Evolutionary conservation across 345 rosid genomes (phyloP).

Genomic region (Trapa bicornis): DNA sequence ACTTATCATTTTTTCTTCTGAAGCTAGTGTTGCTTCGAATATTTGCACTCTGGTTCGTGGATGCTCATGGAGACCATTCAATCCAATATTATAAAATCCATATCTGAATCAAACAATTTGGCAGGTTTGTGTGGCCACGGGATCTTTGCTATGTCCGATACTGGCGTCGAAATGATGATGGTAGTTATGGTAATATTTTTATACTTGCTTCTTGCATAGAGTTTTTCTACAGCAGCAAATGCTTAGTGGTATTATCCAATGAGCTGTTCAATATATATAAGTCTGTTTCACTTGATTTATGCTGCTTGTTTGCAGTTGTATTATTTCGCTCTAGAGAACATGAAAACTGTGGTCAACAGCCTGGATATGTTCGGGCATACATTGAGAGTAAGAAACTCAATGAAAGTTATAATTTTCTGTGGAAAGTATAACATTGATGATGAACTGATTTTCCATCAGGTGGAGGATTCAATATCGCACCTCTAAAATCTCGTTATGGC

Average conservation of each 20-base stretch:
- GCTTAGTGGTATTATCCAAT: neutral
- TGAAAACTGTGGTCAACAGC: constrained; percentile 78
- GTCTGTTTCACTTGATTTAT: constrained; percentile 5
- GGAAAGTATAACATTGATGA: neutral
- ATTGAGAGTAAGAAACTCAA: constrained; percentile 64
- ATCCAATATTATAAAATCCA: neutral
- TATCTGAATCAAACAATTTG: constrained; percentile 9
- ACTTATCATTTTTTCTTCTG: neutral
- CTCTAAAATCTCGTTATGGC: constrained; percentile 72
- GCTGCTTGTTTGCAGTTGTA: constrained; percentile 53
- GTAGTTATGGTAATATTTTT: constrained; percentile 79
- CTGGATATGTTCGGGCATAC: constrained; percentile 92
- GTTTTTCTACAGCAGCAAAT: neutral
- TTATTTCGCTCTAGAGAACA: constrained; percentile 98
- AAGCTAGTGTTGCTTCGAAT: neutral
- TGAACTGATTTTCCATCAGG: constrained; percentile 41
- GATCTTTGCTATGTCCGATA: constrained; percentile 98
- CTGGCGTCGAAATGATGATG: constrained; percentile 98
- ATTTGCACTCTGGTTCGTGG: neutral
- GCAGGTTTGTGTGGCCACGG: constrained; percentile 98
- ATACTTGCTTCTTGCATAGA: neutral
- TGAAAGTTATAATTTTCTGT: neutral
- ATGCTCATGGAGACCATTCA: neutral
- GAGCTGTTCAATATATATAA: neutral
- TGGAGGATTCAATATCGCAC: constrained; percentile 93